Conservation (phyloP, 78 protist genomes). For the Dictyostelium firmibasis region DNA sequence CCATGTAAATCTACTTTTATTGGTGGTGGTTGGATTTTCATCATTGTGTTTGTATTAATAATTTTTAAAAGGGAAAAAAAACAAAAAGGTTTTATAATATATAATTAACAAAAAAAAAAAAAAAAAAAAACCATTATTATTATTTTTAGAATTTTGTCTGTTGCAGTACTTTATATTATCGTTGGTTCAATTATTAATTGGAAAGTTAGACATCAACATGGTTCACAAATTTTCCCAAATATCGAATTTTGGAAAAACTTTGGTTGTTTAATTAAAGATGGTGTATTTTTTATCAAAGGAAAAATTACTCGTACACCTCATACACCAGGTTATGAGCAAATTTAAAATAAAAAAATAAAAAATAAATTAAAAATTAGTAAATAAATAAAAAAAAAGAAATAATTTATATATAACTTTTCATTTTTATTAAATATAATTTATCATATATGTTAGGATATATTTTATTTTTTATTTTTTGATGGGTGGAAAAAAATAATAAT, state of each 20-base stretch:
- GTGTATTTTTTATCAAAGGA: slow-evolving; percentile 31
- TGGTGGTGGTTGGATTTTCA: slow-evolving; percentile 68
- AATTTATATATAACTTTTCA: too few relatives aligned
- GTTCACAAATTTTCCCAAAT: slow-evolving; percentile 60
- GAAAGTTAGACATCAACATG: slow-evolving; percentile 33
- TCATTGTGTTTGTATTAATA: slow-evolving; percentile 17
- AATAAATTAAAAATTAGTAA: background rate
- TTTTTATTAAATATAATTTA: too few relatives aligned
- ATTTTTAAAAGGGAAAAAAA: too few relatives aligned
- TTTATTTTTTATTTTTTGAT: too few relatives aligned
- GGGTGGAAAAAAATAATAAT: too few relatives aligned
- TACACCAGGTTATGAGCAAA: background rate
- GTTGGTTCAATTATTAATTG: slow-evolving; percentile 52
- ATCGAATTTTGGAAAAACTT: slow-evolving; percentile 1
- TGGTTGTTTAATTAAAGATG: slow-evolving; percentile 33
- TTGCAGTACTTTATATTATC: background rate
- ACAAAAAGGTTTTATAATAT: too few relatives aligned
- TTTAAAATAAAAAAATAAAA: background rate
- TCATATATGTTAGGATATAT: too few relatives aligned
- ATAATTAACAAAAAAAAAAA: too few relatives aligned
- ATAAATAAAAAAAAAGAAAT: too few relatives aligned
- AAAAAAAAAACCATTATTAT: background rate
- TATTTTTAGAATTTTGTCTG: background rate
- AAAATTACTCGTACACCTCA: slow-evolving; percentile 1
- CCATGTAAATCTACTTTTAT: background rate